These are phyloP conservation scores for Trichaptum fuscoviolaceum DNA, from an alignment of 768 basidiomycete genomes.

Conservation along the genomic window DNA sequence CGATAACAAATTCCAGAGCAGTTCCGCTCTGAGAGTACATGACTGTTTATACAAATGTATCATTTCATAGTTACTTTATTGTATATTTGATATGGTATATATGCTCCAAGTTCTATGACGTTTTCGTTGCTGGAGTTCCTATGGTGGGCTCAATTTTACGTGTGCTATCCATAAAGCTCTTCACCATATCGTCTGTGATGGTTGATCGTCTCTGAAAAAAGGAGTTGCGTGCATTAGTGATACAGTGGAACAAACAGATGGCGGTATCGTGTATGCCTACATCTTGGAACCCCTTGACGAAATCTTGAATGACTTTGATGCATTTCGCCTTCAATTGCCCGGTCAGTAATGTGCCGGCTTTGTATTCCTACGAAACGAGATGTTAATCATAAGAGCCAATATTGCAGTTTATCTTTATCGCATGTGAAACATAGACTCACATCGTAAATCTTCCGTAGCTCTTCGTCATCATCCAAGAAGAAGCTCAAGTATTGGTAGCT, in stretches of 20 bases:
- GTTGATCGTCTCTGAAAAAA: slow-evolving; percentile 62
- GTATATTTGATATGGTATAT: not conserved
- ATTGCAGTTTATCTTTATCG: too few relatives aligned
- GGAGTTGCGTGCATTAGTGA: slow-evolving; percentile 10
- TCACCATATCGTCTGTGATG: slow-evolving; percentile 72
- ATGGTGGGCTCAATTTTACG: slow-evolving; percentile 67
- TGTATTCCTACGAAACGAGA: slow-evolving; percentile 67
- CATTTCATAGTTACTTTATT: not conserved
- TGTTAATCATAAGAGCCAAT: not conserved
- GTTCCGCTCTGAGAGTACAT: not conserved
- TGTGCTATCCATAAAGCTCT: slow-evolving; percentile 72
- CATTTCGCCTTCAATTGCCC: slow-evolving; percentile 89
- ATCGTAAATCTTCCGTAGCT: slow-evolving; percentile 68
- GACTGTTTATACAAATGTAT: not conserved
- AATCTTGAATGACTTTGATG: slow-evolving; percentile 74
- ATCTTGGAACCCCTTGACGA: slow-evolving; percentile 84
- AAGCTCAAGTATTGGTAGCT: slow-evolving; percentile 92
- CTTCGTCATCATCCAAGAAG: slow-evolving; percentile 94
- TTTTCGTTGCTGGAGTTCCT: slow-evolving; percentile 25
- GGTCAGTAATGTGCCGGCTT: slow-evolving; percentile 79
- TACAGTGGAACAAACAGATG: not conserved
- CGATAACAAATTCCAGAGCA: not conserved
- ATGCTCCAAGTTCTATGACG: not conserved
- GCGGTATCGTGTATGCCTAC: slow-evolving; percentile 29
- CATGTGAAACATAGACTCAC: slow-evolving; percentile 45